A percentile compares a stretch with the other conserved stretches of the same genome.
Evolutionary conservation across 2,329 filamentous ascomycete genomes (phyloP).

Genomic region (Colletotrichum sp.): DNA sequence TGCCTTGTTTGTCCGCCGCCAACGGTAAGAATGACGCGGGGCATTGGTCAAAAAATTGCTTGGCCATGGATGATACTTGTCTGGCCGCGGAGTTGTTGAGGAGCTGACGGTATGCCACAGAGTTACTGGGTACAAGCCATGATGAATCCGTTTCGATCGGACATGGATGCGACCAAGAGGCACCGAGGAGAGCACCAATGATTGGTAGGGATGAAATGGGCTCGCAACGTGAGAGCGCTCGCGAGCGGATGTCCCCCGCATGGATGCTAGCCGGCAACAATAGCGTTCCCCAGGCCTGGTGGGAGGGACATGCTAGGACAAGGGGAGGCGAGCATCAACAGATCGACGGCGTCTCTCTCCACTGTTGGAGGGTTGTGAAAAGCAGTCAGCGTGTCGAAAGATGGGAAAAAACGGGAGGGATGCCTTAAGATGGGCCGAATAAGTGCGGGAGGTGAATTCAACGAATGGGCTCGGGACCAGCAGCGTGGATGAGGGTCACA

Average conservation of each 20-base stretch:
- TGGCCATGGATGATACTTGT: conserved; percentile 15
- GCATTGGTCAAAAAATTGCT: not conserved
- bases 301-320: conserved; percentile 1
- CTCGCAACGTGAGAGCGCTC: not conserved
- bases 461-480: conserved; percentile 15
- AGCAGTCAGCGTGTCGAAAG: not conserved
- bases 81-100: not conserved
- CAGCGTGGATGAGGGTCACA: conserved; percentile 8
- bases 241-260: conserved; percentile 20
- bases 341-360: conserved; percentile 8
- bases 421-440: conserved; percentile 10
- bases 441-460: not conserved
- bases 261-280: conserved; percentile 4
- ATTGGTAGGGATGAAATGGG: not conserved
- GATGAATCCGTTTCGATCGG: conserved; percentile 4
- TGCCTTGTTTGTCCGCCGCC: not conserved
- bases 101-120: not conserved
- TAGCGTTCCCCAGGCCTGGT: conserved; percentile 11
- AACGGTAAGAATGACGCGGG: not conserved
- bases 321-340: not conserved
- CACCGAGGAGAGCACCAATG: not conserved
- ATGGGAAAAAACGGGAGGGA: not conserved
- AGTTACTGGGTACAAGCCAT: not conserved
- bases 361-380: not conserved
- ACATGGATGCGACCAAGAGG: conserved; percentile 15